phyloP scores from a whole-genome alignment of 306 rosid species.

The Castanospermum australe region DNA sequence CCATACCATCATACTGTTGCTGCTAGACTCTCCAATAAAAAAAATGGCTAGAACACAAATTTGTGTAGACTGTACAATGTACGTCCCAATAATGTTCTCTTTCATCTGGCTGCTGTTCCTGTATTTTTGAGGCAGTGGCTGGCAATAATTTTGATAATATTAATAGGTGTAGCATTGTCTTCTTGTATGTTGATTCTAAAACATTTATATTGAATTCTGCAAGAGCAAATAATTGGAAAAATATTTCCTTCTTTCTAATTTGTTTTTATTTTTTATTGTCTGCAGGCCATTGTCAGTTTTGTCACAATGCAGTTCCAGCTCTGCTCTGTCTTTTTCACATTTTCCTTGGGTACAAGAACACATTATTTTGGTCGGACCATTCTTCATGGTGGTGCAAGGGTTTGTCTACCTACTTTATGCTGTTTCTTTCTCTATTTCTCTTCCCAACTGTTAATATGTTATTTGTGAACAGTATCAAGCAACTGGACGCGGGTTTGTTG shows the following conservation, averaged over 20 bases:
- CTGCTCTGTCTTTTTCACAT: constrained; percentile 88
- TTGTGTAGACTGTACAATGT: background rate
- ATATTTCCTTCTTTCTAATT: background rate
- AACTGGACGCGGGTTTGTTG: constrained; percentile 96
- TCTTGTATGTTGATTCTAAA: constrained; percentile 3
- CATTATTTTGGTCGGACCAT: constrained; percentile 97
- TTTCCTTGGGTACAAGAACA: constrained; percentile 85
- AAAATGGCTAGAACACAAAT: background rate
- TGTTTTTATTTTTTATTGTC: constrained; percentile 15
- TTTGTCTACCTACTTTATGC: constrained; percentile 37
- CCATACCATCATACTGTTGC: background rate
- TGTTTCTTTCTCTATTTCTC: background rate
- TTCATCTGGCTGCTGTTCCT: background rate
- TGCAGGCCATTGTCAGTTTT: constrained; percentile 88
- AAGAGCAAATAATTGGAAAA: background rate
- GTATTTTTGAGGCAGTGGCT: background rate
- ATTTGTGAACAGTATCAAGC: constrained; percentile 80
- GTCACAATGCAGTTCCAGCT: constrained; percentile 95
- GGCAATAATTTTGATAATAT: background rate
- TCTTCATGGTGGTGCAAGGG: constrained; percentile 99
- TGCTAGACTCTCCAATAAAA: background rate
- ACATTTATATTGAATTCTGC: background rate
- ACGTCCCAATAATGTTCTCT: background rate
- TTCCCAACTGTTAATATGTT: constrained; percentile 18
- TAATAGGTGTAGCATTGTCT: background rate